Evolutionary conservation across 495 filamentous ascomycete genomes (phyloP).

Genomic region (Amphirosellinia nigrospora): DNA sequence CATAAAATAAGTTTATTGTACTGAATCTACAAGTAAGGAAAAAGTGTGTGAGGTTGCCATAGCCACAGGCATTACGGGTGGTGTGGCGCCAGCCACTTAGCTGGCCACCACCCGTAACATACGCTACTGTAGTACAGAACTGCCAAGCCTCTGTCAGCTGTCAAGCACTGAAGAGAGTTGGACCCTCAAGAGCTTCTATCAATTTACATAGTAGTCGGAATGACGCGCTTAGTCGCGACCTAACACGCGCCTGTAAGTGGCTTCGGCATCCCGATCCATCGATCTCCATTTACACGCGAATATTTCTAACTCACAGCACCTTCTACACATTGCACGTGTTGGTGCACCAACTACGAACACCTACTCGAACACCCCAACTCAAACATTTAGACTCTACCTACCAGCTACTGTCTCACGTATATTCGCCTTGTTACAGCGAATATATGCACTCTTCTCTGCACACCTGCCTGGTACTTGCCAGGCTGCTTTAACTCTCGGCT

Average conservation of each 20-base stretch:
- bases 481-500: background rate
- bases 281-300: background rate
- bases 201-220: background rate
- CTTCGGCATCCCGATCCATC: background rate
- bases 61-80: too few relatives aligned
- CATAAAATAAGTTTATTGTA: too few relatives aligned
- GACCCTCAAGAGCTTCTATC: background rate
- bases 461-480: background rate
- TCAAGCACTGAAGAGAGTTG: background rate
- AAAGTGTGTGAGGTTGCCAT: too few relatives aligned
- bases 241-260: background rate
- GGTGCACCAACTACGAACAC: background rate
- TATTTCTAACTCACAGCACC: background rate
- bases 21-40: too few relatives aligned
- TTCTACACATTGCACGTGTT: background rate
- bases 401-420: background rate
- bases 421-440: background rate
- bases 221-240: conserved; percentile 20
- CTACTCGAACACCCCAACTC: background rate
- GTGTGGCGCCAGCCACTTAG: too few relatives aligned
- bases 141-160: background rate
- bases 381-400: background rate
- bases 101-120: too few relatives aligned
- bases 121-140: too few relatives aligned
- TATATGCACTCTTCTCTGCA: background rate